Evolutionary conservation across 2,329 filamentous ascomycete genomes (phyloP).

Genomic region (Ophiocordyceps camponoti-leonardi): DNA sequence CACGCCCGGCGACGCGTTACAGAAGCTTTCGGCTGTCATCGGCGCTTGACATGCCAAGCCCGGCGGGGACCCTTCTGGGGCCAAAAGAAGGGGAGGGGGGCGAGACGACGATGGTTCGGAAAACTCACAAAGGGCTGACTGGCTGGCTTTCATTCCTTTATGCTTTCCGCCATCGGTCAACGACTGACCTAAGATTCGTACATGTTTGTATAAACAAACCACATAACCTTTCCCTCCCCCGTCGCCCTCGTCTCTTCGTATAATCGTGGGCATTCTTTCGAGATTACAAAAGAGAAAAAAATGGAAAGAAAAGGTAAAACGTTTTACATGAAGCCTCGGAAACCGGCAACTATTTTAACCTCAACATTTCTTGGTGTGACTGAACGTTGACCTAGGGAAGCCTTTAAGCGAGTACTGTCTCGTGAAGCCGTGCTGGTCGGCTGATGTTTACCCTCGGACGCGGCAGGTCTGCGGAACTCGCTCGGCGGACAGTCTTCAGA

Average conservation of each 20-base stretch:
- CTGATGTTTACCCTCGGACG: background rate
- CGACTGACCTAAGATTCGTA: too few relatives aligned
- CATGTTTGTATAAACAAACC: too few relatives aligned
- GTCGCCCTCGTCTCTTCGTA: background rate
- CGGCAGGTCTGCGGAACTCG: background rate
- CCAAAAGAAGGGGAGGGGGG: background rate
- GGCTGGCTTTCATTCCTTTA: too few relatives aligned
- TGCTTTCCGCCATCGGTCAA: too few relatives aligned
- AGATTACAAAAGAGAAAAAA: background rate
- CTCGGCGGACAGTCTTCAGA: background rate
- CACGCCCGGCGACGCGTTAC: slow-evolving; percentile 15
- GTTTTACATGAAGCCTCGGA: background rate
- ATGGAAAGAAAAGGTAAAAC: background rate
- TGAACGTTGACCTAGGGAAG: background rate
- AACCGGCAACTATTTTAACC: background rate
- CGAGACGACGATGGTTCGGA: too few relatives aligned
- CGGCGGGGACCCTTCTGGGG: background rate
- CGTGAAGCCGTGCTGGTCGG: background rate
- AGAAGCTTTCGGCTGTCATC: background rate
- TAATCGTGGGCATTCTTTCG: too few relatives aligned
- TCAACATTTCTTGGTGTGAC: background rate
- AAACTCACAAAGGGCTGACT: too few relatives aligned
- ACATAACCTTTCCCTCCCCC: too few relatives aligned
- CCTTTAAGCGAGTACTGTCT: background rate
- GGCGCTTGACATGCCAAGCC: background rate